These are phyloP conservation scores for Aspergillus panamensis DNA, from an alignment of 495 filamentous ascomycete species.

Conservation along the genomic window DNA sequence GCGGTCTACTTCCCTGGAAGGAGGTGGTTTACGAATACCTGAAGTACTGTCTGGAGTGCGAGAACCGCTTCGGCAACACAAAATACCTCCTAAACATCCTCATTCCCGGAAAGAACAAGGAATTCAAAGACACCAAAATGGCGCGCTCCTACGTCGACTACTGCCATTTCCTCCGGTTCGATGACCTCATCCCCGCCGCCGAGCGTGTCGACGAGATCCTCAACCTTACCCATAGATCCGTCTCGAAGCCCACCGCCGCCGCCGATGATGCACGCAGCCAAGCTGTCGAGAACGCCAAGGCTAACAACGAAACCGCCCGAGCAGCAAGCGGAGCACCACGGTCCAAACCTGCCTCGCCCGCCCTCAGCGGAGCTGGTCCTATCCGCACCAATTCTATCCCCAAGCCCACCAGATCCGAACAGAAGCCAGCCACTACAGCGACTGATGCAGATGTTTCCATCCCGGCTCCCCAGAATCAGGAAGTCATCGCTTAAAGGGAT, in stretches of 20 bases:
- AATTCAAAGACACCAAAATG: constrained; percentile 50
- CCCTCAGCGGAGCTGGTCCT: constrained; percentile 30
- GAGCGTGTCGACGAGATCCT: constrained; percentile 61
- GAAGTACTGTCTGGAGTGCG: constrained; percentile 62
- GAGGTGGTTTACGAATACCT: constrained; percentile 75
- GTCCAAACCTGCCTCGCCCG: constrained; percentile 29
- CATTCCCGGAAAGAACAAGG: constrained; percentile 70
- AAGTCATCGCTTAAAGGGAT: constrained; percentile 23
- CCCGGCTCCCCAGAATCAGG: constrained; percentile 27
- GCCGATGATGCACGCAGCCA: constrained; percentile 33
- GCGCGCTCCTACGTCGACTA: constrained; percentile 63
- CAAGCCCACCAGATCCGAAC: constrained; percentile 23
- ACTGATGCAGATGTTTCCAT: constrained; percentile 22
- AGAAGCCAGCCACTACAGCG: constrained; percentile 18
- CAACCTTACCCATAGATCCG: constrained; percentile 50
- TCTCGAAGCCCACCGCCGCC: constrained; percentile 18
- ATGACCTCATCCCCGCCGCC: constrained; percentile 56
- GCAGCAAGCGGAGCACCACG: constrained; percentile 39
- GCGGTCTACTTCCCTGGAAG: constrained; percentile 64
- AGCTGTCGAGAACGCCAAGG: constrained; percentile 52
- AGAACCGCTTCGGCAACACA: constrained; percentile 86
- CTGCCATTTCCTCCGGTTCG: constrained; percentile 58
- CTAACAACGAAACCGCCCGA: constrained; percentile 45
- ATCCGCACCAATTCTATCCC: constrained; percentile 41
- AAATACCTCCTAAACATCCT: constrained; percentile 85